Evolutionary conservation across 257 asterid species (phyloP).

Genomic region (Fraxinus excelsior): DNA sequence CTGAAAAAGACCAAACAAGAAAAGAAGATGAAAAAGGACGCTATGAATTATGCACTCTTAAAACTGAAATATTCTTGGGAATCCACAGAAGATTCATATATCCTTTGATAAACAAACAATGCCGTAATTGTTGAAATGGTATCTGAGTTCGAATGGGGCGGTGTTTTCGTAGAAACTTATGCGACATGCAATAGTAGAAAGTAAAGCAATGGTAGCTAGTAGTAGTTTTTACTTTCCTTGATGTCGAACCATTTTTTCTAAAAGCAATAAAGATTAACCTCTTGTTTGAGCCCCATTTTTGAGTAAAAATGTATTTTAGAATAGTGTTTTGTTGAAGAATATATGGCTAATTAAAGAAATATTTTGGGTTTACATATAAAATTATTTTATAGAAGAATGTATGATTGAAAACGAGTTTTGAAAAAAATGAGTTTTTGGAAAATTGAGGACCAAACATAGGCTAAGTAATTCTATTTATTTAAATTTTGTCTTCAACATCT

Average conservation of each 20-base stretch:
- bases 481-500: background rate
- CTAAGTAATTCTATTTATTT: too few species aligned
- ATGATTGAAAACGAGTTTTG: too few species aligned
- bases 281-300: too few species aligned
- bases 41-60: background rate
- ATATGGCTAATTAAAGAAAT: too few species aligned
- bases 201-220: background rate
- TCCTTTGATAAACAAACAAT: constrained; percentile 21
- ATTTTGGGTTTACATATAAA: too few species aligned
- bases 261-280: background rate
- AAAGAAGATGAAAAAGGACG: background rate
- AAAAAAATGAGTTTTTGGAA: too few species aligned
- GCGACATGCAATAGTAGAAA: background rate
- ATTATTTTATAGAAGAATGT: too few species aligned
- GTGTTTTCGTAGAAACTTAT: constrained; percentile 7
- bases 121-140: background rate
- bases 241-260: background rate
- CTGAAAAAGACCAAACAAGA: constrained; percentile 19
- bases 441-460: too few species aligned
- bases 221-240: background rate
- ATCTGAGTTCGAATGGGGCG: constrained; percentile 1
- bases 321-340: too few species aligned
- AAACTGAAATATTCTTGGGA: constrained; percentile 6
- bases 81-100: background rate
- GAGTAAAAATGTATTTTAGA: too few species aligned